These are phyloP conservation scores for Dactylellina leptospora DNA, from an alignment of 2,329 filamentous ascomycete genomes.

Conservation along the genomic window DNA sequence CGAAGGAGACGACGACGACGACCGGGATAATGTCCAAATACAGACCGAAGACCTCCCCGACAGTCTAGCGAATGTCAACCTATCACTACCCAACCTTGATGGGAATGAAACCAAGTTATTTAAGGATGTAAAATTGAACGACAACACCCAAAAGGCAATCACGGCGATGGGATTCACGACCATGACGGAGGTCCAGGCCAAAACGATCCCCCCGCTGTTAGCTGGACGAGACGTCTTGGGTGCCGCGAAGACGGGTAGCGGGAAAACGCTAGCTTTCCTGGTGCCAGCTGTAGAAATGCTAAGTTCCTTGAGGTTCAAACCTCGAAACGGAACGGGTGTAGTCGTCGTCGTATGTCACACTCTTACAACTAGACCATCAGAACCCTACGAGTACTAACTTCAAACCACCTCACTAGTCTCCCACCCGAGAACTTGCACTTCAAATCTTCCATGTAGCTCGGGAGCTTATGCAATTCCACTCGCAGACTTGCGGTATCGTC, in stretches of 20 bases:
- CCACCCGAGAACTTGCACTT: constrained; percentile 89
- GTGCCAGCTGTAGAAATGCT: constrained; percentile 96
- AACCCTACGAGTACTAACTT: background rate
- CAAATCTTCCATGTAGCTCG: constrained; percentile 96
- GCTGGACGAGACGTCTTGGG: constrained; percentile 79
- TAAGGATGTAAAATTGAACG: constrained; percentile 81
- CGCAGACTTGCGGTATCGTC: constrained; percentile 93
- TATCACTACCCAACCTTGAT: constrained; percentile 67
- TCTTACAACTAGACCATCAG: background rate
- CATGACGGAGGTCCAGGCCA: constrained; percentile 94
- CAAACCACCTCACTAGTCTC: constrained; percentile 69
- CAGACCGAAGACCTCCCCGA: constrained; percentile 64
- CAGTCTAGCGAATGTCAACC: constrained; percentile 59
- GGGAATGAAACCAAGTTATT: constrained; percentile 73
- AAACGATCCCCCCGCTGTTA: constrained; percentile 85
- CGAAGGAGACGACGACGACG: constrained; percentile 58
- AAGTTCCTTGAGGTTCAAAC: constrained; percentile 88
- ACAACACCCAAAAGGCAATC: constrained; percentile 88
- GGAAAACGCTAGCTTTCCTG: constrained; percentile 94
- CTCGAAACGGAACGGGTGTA: constrained; percentile 89
- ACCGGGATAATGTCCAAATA: constrained; percentile 56
- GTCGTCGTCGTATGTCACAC: constrained; percentile 67
- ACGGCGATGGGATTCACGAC: constrained; percentile 89
- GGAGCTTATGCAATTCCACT: constrained; percentile 91
- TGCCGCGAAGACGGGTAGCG: constrained; percentile 93